A percentile compares a stretch with the other conserved stretches of the same genome.
These are phyloP conservation scores for Kwoniella sp. DNA, from an alignment of 768 basidiomycete species.

Conservation along the genomic window DNA sequence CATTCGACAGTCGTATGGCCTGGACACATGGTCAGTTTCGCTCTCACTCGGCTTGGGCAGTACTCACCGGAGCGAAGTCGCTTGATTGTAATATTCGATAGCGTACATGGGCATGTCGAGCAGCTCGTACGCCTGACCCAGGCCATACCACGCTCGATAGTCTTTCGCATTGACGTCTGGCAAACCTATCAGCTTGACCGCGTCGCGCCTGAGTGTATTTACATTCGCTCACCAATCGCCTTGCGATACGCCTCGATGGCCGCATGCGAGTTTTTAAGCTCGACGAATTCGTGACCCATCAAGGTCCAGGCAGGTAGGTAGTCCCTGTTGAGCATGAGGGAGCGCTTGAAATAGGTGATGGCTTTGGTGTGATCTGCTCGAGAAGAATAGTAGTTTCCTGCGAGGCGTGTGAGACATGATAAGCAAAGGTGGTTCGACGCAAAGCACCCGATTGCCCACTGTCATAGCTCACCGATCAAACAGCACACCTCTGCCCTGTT, in stretches of 20 bases:
- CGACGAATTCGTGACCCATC: slow-evolving; percentile 98
- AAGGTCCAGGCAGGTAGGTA: slow-evolving; percentile 97
- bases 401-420: background rate
- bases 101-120: slow-evolving; percentile 96
- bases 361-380: slow-evolving; percentile 93
- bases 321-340: slow-evolving; percentile 88
- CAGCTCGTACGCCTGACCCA: slow-evolving; percentile 95
- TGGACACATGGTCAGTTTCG: slow-evolving; percentile 44
- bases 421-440: background rate
- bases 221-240: slow-evolving; percentile 69
- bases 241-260: slow-evolving; percentile 96
- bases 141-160: slow-evolving; percentile 96
- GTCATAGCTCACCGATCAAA: slow-evolving; percentile 79
- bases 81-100: slow-evolving; percentile 91
- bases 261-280: slow-evolving; percentile 98
- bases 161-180: slow-evolving; percentile 93
- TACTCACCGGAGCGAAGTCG: slow-evolving; percentile 77
- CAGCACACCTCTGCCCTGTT: slow-evolving; percentile 95
- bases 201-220: background rate
- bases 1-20: slow-evolving; percentile 90
- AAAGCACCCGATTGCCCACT: background rate
- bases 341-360: slow-evolving; percentile 87
- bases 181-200: background rate
- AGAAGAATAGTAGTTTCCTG: slow-evolving; percentile 96
- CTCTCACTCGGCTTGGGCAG: background rate